These are phyloP conservation scores for Gonapodya prolifera DNA, from an alignment of 192 early-diverging fungal species.

Conservation along the genomic window DNA sequence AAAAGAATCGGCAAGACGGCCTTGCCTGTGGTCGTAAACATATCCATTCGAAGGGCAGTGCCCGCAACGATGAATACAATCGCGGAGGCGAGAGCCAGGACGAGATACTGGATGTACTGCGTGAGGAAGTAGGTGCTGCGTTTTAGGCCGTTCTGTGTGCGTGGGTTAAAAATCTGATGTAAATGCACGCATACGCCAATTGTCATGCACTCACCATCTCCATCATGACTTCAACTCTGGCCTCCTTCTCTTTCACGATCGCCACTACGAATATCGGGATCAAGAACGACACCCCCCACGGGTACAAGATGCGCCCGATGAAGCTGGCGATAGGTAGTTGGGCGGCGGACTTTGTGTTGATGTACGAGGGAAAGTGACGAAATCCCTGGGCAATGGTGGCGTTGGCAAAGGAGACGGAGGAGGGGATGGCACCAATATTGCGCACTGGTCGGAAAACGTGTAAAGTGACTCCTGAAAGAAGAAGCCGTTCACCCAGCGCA, in stretches of 20 bases:
- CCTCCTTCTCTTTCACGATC: constrained; percentile 61
- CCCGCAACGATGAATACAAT: constrained; percentile 52
- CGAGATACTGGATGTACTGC: constrained; percentile 48
- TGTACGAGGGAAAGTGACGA: constrained; percentile 42
- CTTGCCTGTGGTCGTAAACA: constrained; percentile 43
- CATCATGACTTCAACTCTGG: constrained; percentile 58
- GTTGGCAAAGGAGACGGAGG: constrained; percentile 4
- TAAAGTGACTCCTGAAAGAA: neutral
- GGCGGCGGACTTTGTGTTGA: constrained; percentile 13
- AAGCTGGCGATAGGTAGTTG: constrained; percentile 32
- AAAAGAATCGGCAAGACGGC: constrained; percentile 38
- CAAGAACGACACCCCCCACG: constrained; percentile 58
- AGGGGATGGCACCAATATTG: constrained; percentile 14
- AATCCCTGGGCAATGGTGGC: constrained; percentile 47
- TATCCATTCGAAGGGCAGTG: constrained; percentile 33
- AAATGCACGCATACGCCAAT: neutral
- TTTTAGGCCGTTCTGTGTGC: constrained; percentile 41
- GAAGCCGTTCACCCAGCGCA: neutral
- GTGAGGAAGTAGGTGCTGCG: constrained; percentile 41
- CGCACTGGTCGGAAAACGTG: constrained; percentile 10
- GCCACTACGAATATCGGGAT: constrained; percentile 57
- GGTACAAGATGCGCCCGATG: constrained; percentile 51
- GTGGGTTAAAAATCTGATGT: neutral
- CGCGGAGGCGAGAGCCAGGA: constrained; percentile 42
- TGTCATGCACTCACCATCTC: constrained; percentile 26